A percentile compares a stretch with the other conserved stretches of the same genome.
Conservation (phyloP, 2,329 filamentous ascomycete species). For the Hyphodiscus sp. region DNA sequence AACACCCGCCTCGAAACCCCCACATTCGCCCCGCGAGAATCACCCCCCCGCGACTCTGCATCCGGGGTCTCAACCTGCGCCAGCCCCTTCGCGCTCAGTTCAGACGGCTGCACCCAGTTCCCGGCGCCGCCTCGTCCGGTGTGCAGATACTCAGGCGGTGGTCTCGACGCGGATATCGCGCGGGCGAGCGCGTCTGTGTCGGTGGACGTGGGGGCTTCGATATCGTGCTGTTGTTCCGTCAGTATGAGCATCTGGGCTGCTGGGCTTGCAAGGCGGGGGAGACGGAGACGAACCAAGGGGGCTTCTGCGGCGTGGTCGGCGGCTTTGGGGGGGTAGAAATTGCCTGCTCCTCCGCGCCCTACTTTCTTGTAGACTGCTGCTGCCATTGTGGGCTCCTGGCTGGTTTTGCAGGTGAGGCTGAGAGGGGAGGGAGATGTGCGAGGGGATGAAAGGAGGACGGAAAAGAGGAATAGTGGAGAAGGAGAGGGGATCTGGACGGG, state of each 20-base stretch:
- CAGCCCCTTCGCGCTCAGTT: slow-evolving; percentile 14
- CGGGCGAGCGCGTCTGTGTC: slow-evolving; percentile 7
- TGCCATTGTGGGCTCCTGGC: slow-evolving; percentile 7
- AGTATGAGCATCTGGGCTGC: slow-evolving; percentile 11
- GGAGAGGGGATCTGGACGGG: background rate
- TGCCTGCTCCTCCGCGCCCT: slow-evolving; percentile 59
- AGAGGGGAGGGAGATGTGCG: background rate
- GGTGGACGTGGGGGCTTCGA: slow-evolving; percentile 27
- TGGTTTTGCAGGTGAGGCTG: background rate
- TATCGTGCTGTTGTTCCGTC: slow-evolving; percentile 27
- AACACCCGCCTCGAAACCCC: slow-evolving; percentile 1
- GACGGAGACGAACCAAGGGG: slow-evolving; percentile 1
- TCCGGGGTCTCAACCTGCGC: slow-evolving; percentile 1
- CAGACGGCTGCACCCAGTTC: slow-evolving; percentile 41
- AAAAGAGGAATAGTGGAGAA: background rate
- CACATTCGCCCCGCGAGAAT: too few species aligned
- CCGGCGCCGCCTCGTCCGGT: slow-evolving; percentile 55
- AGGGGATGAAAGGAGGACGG: background rate
- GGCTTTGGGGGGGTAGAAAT: slow-evolving; percentile 50
- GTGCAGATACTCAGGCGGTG: slow-evolving; percentile 32
- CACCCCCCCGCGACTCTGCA: too few species aligned
- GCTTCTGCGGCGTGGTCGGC: slow-evolving; percentile 37
- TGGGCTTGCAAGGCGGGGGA: slow-evolving; percentile 6
- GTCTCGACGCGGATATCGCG: slow-evolving; percentile 24
- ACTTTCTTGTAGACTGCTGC: slow-evolving; percentile 34